phyloP scores from a whole-genome alignment of 495 filamentous ascomycete genomes.

The Aspergillus incahuasiensis region DNA sequence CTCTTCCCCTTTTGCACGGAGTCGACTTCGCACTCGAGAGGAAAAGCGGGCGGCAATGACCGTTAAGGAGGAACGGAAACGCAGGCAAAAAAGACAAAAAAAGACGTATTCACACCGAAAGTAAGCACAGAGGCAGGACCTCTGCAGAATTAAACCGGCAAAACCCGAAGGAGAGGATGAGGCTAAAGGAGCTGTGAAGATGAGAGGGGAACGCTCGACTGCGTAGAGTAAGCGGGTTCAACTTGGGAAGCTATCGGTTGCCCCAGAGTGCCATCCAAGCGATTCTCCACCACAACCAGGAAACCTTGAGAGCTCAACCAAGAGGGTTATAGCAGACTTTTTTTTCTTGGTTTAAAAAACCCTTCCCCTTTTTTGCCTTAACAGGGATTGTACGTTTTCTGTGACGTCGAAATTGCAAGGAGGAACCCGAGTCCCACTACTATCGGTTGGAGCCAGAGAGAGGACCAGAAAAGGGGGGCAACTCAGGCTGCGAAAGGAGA shows the following conservation, averaged over 20 bases:
- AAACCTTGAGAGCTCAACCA: conserved; percentile 9
- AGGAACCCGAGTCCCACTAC: conserved; percentile 14
- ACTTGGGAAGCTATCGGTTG: conserved; percentile 20
- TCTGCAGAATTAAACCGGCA: conserved; percentile 5
- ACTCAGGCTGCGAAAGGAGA: conserved; percentile 12
- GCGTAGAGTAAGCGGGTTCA: conserved; percentile 26
- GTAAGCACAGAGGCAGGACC: conserved; percentile 3
- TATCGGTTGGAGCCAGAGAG: conserved; percentile 11
- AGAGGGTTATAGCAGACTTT: conserved; percentile 1
- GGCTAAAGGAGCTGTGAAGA: conserved; percentile 20
- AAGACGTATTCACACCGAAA: conserved; percentile 13
- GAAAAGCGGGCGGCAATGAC: conserved; percentile 8
- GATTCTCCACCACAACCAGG: conserved; percentile 9
- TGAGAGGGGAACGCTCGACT: conserved; percentile 23
- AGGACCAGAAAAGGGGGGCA: conserved; percentile 15
- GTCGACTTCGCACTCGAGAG: conserved; percentile 3
- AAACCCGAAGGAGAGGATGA: conserved; percentile 29
- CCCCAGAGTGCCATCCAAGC: conserved; percentile 24
- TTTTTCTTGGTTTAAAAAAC: conserved; percentile 2
- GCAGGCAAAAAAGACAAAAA: background rate
- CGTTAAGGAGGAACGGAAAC: conserved; percentile 1
- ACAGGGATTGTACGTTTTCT: background rate
- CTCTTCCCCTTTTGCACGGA: conserved; percentile 13
- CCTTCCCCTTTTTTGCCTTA: conserved; percentile 1
- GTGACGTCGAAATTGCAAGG: conserved; percentile 5